Evolutionary conservation across 2,329 filamentous ascomycete species (phyloP).

Genomic region (Scortechinia acanthostroma): DNA sequence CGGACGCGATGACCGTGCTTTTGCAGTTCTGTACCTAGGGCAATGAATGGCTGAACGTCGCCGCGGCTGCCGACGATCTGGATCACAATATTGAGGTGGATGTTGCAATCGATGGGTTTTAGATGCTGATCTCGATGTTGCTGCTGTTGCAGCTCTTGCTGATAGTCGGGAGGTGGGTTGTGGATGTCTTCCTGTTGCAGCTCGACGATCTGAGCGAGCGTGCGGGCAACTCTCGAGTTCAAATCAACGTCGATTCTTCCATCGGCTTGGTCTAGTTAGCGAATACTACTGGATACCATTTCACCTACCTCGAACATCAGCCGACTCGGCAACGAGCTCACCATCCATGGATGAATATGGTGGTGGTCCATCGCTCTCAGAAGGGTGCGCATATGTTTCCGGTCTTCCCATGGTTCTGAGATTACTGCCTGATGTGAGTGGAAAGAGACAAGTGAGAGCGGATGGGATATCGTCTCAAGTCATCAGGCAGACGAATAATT

Average conservation of each 20-base stretch:
- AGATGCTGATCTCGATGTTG: background rate
- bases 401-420: no score
- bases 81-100: slow-evolving; percentile 40
- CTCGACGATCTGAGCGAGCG: background rate
- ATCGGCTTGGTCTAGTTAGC: background rate
- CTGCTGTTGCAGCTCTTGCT: no score
- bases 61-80: slow-evolving; percentile 43
- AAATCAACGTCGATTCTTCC: background rate
- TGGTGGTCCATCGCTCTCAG: no score
- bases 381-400: no score
- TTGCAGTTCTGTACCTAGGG: slow-evolving; percentile 40
- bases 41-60: slow-evolving; percentile 52
- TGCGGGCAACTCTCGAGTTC: background rate
- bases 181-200: background rate
- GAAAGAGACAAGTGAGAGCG: no score
- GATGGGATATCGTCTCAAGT: no score
- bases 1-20: slow-evolving; percentile 43
- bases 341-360: no score
- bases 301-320: background rate
- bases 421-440: no score
- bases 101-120: background rate
- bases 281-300: background rate
- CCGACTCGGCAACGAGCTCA: background rate
- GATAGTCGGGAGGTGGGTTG: background rate
- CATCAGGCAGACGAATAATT: no score